These are phyloP conservation scores for Cocos nucifera DNA, from an alignment of 176 grass and related monocot species.

Conservation along the genomic window DNA sequence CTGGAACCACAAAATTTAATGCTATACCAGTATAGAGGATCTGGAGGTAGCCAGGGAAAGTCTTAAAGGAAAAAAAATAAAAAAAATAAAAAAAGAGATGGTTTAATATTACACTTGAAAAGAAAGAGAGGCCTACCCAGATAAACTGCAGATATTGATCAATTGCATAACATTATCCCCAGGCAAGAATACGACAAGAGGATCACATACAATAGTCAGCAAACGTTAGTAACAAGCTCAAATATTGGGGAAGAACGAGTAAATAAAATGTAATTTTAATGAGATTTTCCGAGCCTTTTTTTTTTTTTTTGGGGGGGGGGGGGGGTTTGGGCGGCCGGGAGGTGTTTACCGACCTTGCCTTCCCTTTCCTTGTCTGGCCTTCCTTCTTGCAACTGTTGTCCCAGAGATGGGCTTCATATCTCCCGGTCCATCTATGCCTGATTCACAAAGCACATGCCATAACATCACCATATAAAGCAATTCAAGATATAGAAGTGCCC, in stretches of 20 bases:
- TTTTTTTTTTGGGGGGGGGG: background rate
- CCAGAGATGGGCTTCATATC: conserved; percentile 99
- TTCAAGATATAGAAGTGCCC: too few relatives aligned
- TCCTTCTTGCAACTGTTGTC: conserved; percentile 93
- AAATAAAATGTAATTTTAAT: background rate
- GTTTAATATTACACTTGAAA: background rate
- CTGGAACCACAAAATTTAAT: conserved; percentile 20
- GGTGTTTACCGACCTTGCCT: conserved; percentile 55
- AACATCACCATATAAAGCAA: too few relatives aligned
- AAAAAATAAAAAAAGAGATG: too few relatives aligned
- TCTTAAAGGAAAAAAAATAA: too few relatives aligned
- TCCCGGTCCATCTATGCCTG: conserved; percentile 96
- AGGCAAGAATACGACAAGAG: conserved; percentile 16
- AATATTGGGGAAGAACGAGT: background rate
- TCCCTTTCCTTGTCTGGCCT: conserved; percentile 97
- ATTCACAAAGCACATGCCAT: background rate
- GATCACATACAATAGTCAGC: background rate
- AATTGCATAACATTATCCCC: conserved; percentile 16
- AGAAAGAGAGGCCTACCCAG: conserved; percentile 32
- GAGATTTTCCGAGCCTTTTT: background rate
- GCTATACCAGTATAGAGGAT: too few relatives aligned
- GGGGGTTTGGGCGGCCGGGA: background rate
- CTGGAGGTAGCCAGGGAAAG: too few relatives aligned
- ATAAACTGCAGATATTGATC: conserved; percentile 43
- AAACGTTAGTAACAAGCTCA: background rate